Conservation (phyloP, 495 filamentous ascomycete genomes). For the Polyplosphaeria fusca region DNA sequence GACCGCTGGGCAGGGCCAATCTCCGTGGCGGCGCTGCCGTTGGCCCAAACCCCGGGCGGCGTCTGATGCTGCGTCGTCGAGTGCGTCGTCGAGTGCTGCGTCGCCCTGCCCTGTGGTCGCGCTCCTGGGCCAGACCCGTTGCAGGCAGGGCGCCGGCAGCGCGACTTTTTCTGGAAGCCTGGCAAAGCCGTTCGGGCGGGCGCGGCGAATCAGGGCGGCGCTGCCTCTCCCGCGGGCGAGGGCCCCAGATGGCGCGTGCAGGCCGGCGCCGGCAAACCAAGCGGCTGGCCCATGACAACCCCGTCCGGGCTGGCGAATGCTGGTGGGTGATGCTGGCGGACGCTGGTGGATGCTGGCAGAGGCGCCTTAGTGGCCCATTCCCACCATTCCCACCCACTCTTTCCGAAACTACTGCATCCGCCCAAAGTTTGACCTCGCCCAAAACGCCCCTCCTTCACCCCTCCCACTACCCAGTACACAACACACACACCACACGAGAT, state of each 20-base stretch:
- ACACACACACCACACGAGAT: constrained; percentile 27
- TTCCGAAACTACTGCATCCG: constrained; percentile 31
- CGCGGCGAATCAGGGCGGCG: constrained; percentile 19
- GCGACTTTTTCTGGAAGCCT: constrained; percentile 31
- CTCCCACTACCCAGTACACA: no score
- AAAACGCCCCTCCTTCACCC: no score
- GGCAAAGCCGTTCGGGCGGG: constrained; percentile 29
- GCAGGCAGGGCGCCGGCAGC: constrained; percentile 15
- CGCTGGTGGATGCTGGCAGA: neutral
- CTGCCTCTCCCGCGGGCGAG: constrained; percentile 10
- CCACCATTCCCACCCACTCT: no score
- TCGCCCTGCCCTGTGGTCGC: constrained; percentile 8
- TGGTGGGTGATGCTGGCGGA: neutral
- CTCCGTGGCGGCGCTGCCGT: constrained; percentile 33
- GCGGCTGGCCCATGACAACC: constrained; percentile 23
- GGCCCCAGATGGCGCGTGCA: constrained; percentile 31
- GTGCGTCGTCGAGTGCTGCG: constrained; percentile 4
- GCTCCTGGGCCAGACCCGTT: neutral
- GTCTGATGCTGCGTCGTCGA: constrained; percentile 20
- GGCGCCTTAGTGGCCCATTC: no score
- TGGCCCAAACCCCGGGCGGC: constrained; percentile 20
- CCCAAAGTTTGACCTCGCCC: constrained; percentile 18
- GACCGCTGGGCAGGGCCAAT: no score
- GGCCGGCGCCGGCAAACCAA: constrained; percentile 24
- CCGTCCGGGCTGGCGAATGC: constrained; percentile 1